A percentile compares a stretch with the other conserved stretches of the same genome.
These are phyloP conservation scores for Colletotrichum siamense DNA, from an alignment of 2,329 filamentous ascomycete species.

Conservation along the genomic window DNA sequence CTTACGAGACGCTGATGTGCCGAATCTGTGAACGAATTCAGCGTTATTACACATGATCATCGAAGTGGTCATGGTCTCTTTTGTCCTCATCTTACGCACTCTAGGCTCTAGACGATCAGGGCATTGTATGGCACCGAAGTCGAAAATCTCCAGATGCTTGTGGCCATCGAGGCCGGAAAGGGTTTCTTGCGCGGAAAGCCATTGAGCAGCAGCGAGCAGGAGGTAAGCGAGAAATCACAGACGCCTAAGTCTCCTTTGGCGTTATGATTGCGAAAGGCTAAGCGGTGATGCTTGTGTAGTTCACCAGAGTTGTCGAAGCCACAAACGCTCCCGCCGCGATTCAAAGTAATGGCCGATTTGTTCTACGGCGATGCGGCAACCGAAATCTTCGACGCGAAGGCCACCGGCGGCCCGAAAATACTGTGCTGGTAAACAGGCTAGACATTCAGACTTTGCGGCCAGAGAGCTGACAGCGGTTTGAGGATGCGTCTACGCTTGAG, in stretches of 20 bases:
- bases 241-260: conserved; percentile 23
- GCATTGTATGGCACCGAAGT: conserved; percentile 51
- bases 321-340: conserved; percentile 57
- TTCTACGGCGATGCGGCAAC: conserved; percentile 53
- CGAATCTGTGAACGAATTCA: accelerated
- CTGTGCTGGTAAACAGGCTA: conserved; percentile 56
- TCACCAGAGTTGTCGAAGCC: conserved; percentile 63
- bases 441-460: conserved; percentile 49
- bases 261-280: background rate
- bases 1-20: background rate
- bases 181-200: conserved; percentile 67
- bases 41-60: background rate
- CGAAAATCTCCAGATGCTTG: conserved; percentile 61
- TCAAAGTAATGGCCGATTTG: conserved; percentile 62
- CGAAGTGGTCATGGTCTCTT: background rate
- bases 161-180: conserved; percentile 56
- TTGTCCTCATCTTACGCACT: background rate
- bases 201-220: conserved; percentile 61
- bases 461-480: conserved; percentile 47
- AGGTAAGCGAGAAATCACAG: conserved; percentile 41
- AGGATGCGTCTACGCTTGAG: conserved; percentile 66
- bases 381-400: conserved; percentile 53
- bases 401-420: conserved; percentile 63
- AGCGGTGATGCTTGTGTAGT: conserved; percentile 38
- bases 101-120: conserved; percentile 39